Conservation (phyloP, 192 early-diverging fungal genomes). For the Coemansia sp. region DNA sequence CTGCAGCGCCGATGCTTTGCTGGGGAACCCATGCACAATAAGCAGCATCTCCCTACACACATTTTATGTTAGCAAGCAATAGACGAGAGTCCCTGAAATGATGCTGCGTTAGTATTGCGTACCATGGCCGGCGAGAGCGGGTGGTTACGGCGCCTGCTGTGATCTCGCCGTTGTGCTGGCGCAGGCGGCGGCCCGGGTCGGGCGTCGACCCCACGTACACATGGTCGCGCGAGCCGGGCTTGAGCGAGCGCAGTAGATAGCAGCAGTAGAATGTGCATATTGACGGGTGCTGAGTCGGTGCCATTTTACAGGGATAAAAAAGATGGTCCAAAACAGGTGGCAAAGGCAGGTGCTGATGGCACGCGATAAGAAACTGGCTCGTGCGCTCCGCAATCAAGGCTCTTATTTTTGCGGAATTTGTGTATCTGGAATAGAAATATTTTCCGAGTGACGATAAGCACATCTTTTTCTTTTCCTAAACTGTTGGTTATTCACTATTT, state of each 20-base stretch:
- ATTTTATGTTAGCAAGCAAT: not conserved
- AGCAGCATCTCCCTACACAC: slow-evolving; percentile 44
- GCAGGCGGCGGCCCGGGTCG: slow-evolving; percentile 43
- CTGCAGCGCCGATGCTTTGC: slow-evolving; percentile 45
- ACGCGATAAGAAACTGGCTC: slow-evolving; percentile 12
- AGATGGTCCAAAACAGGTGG: not conserved
- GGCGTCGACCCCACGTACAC: slow-evolving; percentile 55
- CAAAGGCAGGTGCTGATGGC: not conserved
- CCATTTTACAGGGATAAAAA: not conserved
- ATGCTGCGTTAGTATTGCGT: not conserved
- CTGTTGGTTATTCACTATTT: slow-evolving; percentile 6
- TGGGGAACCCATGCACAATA: slow-evolving; percentile 50
- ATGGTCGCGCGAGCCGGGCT: slow-evolving; percentile 24
- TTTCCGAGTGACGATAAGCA: slow-evolving; percentile 18
- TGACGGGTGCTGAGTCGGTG: not conserved
- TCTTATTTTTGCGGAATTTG: not conserved
- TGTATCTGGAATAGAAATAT: slow-evolving; percentile 7
- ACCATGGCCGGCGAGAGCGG: slow-evolving; percentile 41
- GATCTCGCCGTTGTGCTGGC: slow-evolving; percentile 56
- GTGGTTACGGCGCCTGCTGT: slow-evolving; percentile 41
- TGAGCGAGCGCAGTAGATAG: slow-evolving; percentile 50
- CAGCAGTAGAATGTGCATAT: slow-evolving; percentile 50
- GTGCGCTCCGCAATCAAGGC: not conserved
- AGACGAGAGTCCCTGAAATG: not conserved
- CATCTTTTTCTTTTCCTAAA: not conserved